Base-by-base conservation (phyloP, 305 asterid genomes). In the Fraxinus ornus region DNA sequence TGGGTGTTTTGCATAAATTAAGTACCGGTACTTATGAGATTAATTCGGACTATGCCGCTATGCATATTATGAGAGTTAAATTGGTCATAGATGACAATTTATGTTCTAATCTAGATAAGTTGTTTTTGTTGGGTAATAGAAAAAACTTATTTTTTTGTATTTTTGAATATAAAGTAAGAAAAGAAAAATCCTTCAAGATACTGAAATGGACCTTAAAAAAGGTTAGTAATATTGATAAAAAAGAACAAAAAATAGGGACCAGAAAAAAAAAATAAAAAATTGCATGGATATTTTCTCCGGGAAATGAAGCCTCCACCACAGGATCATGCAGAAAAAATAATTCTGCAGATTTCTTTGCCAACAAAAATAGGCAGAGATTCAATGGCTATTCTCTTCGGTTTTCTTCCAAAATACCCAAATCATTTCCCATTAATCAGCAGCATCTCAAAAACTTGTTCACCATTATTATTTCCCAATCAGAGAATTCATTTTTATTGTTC, bases 351-450 rank as follows among this genome's bases (percentile, higher is more conserved):
- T 82, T 80, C 72, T 1, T 70, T 49, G 7, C 17, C 30, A 30
- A 55, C 62, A 21, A 55, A 82, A 21, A 39, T 17, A 36, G 83
- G 80, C 81, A 52, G 74, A 80, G 26, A 47, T 30, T 24, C 84
- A 79, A 90, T 90, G 93, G 91, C 93, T 78, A 77, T 81, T 85
- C 84, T 86, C 81, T 66, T 84, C 60, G 22, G 71, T 82, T 80
- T 79, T 68, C 86, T 88, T 78, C 85, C 85, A 55, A 85, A 85
- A 84, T 71, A 83, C 86, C 78, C 84, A 30, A 33, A 70, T 78
- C 62, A 80, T 70, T 80, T 62, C 37, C 26, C 77, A 15, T 35
- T 70, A 22, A 7, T 22, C 13, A 13, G 35, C 66, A 76, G 81
- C 52, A 32, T 78, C 32, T 81, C 66, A 1, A 35, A 13, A 30